Base-by-base conservation (phyloP, 2,329 filamentous ascomycete species). In the Lachnellula subtilissima region DNA sequence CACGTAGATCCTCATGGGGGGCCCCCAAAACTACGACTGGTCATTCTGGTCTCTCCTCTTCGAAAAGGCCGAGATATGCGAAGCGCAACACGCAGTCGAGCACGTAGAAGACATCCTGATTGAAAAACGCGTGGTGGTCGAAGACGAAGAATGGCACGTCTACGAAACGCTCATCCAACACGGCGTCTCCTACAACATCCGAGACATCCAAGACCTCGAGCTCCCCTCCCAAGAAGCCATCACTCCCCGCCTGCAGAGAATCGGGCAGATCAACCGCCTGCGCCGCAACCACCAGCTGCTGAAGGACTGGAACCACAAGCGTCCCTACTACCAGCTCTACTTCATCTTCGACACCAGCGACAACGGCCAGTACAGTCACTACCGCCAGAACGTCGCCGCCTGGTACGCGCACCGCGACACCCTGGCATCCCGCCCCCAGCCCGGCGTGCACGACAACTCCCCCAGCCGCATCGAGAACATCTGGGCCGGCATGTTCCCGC, bases 21-120 rank as follows among this genome's bases (percentile, higher is more conserved):
- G 52, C 7, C 5, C 6, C 35, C 35, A 42, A 28, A 48, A 36
- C 50, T 17, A 35, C 12, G 11, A 37, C 14, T 55, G 45, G 46
- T 62, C 71, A 70, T 25, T 54, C 46, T 32, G 61, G 58, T 3
- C 69, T 69, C 3, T 72, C 17, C 22, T 64, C 56, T 53, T 63
- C 53, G 50, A 72, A 56, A 52, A 60, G 48, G 19, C 65, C 60
- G 5, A 70, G 69, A 28, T 70, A 49, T 53, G 64, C 49, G 47
- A 73, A 12, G n/a, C 35, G 7, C 45, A 28, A 22, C 48, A 55
- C 6, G 49, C 28, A 9, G 11, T 17, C 9, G 53, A 54, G 35
- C 54, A 64, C 48, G 57, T 64, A 6, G 62, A 63, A 52, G 57
- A 64, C 50, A 15, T 48, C 19, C 36, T 60, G 5, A 50, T 58